Base-by-base conservation (phyloP, 2,329 filamentous ascomycete species). In the Claviceps sp. region DNA sequence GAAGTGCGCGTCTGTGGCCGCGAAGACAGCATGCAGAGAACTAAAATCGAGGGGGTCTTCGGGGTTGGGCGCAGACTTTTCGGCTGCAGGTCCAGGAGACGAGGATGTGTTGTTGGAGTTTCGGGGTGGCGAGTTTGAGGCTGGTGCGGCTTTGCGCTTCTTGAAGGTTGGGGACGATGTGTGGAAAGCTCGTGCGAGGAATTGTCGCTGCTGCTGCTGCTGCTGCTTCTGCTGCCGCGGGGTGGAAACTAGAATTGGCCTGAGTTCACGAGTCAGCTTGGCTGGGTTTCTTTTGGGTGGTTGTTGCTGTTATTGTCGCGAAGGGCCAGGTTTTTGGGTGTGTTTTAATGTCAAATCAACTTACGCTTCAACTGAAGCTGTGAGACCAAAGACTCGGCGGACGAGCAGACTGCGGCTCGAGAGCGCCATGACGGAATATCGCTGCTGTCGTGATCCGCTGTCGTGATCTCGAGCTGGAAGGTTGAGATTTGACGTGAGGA, bases 41-140 rank as follows among this genome's bases (percentile, higher is more conserved):
- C 68, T 66, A 57, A 78, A 70, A 66, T 78, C 67, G 60, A 74
- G 70, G 13, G 73, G 74, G 39, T 76, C 68, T 23, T 68, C 62
- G 4, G 67, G 62, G 59, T 67, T 60, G 17, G 71, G 61, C 17
- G 29, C 39, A 4, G 57, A 26, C 5, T 61, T 49, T 20, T 59
- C 45, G 8, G 59, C 23, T 7, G 61, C 29, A 29, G 45, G 57
- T 47, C 57, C 34, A 8, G 61, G 38, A 34, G 57, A 50, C 22
- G 59, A 45, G 5, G 59, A 40, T 46, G 45, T 57, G 51, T 5
- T 52, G 53, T 50, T 56, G 54, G 44, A 56, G 53, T 39, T 53
- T 50, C 22, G 59, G 53, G 48, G 50, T 22, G 64, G 62, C 45
- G 62, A 65, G 56, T 65, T 61, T 53, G 54, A 54, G 6, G 66